A percentile compares a stretch with the other conserved stretches of the same genome.
phyloP scores from a whole-genome alignment of 2,329 filamentous ascomycete species.

The Conoideocrella luteorostrata region DNA sequence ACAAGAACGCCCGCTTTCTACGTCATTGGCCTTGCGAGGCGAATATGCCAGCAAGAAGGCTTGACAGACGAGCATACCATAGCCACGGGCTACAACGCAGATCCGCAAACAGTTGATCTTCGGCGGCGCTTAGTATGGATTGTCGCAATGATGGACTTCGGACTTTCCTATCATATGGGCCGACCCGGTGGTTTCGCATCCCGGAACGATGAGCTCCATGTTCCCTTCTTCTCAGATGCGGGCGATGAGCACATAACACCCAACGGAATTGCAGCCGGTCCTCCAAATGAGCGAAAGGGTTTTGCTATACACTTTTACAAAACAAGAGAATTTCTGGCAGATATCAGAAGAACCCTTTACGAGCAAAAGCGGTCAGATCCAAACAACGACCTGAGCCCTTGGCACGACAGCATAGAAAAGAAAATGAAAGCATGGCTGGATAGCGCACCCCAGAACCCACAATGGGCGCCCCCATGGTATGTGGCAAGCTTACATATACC shows the following conservation, averaged over 20 bases:
- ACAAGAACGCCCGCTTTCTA: conserved; percentile 91
- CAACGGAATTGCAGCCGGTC: conserved; percentile 65
- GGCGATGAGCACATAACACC: conserved; percentile 79
- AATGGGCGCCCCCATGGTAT: conserved; percentile 75
- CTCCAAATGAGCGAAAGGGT: conserved; percentile 73
- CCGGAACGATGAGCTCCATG: conserved; percentile 73
- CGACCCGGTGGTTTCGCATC: conserved; percentile 81
- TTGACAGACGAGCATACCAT: conserved; percentile 87
- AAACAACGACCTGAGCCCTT: conserved; percentile 72
- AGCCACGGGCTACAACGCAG: conserved; percentile 52
- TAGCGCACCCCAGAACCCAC: conserved; percentile 61
- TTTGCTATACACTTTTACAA: conserved; percentile 90
- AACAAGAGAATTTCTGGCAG: conserved; percentile 80
- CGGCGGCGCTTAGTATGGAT: conserved; percentile 84
- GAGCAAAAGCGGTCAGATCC: conserved; percentile 75
- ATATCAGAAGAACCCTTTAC: conserved; percentile 81
- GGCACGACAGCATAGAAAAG: conserved; percentile 74
- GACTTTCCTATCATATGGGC: conserved; percentile 80
- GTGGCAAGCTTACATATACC: conserved; percentile 21
- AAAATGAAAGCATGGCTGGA: conserved; percentile 78
- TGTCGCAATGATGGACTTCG: conserved; percentile 80
- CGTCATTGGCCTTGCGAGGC: conserved; percentile 79
- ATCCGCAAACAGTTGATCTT: conserved; percentile 80
- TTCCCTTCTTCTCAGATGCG: conserved; percentile 75
- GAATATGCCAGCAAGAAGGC: conserved; percentile 83